phyloP scores from a whole-genome alignment of 768 basidiomycete genomes.

The Neoboletus brunneissimus region DNA sequence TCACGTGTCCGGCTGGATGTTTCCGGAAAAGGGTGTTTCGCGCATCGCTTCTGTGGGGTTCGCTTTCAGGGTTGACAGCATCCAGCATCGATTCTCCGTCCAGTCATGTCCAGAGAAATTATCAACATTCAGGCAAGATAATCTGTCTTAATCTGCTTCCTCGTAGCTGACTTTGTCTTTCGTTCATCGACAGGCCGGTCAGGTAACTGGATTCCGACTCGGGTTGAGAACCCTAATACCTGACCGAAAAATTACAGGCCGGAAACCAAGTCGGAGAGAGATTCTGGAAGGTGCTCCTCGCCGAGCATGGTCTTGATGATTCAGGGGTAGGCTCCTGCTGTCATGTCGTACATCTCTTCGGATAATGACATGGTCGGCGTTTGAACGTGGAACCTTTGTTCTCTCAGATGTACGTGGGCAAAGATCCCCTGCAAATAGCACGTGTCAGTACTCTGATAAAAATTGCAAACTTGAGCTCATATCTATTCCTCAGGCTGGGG shows the following conservation, averaged over 20 bases:
- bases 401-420: conserved; percentile 62
- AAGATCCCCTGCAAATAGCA: conserved; percentile 69
- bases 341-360: conserved; percentile 4
- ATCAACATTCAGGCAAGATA: conserved; percentile 69
- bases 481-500: conserved; percentile 52
- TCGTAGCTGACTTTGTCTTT: conserved; percentile 9
- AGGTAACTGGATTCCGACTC: conserved; percentile 42
- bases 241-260: conserved; percentile 42
- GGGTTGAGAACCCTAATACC: conserved; percentile 11
- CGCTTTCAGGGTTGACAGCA: neutral
- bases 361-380: conserved; percentile 16
- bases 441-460: conserved; percentile 47
- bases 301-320: conserved; percentile 79
- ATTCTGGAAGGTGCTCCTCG: conserved; percentile 88
- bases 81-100: conserved; percentile 13
- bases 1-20: conserved; percentile 25
- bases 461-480: neutral
- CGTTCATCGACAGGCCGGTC: conserved; percentile 52
- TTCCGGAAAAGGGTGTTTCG: conserved; percentile 15
- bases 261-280: conserved; percentile 79
- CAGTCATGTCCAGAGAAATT: conserved; percentile 71
- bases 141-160: neutral
- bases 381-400: conserved; percentile 6
- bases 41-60: conserved; percentile 14
- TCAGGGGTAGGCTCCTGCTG: conserved; percentile 49